Conservation (phyloP, 257 asterid species). For the Salvia rosmarinus region DNA sequence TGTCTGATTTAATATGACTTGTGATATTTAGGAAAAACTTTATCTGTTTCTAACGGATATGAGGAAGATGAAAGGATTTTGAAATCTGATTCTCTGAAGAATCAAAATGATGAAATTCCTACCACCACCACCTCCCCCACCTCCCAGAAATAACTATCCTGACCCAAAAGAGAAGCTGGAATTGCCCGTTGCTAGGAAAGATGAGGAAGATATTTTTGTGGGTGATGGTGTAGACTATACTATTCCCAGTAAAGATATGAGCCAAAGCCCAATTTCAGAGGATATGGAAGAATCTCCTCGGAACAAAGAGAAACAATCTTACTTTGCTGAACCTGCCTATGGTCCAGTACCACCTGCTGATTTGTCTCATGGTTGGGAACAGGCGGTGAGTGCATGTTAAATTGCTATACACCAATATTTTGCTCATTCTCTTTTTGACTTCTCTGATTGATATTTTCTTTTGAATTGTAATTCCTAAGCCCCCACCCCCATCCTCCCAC, state of each 20-base stretch:
- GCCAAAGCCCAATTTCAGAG: slow-evolving; percentile 93
- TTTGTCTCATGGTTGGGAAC: slow-evolving; percentile 82
- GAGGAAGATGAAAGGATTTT: slow-evolving; percentile 62
- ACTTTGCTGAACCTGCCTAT: slow-evolving; percentile 79
- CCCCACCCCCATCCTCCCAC: no score
- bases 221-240: slow-evolving; percentile 91
- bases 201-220: slow-evolving; percentile 89
- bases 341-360: slow-evolving; percentile 96
- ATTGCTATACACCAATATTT: slow-evolving; percentile 8
- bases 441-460: not conserved
- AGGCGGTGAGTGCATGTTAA: slow-evolving; percentile 54
- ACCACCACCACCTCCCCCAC: slow-evolving; percentile 91
- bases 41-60: slow-evolving; percentile 53
- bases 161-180: slow-evolving; percentile 62
- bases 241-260: slow-evolving; percentile 83
- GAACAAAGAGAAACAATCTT: slow-evolving; percentile 69
- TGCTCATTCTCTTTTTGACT: not conserved
- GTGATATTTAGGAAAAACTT: slow-evolving; percentile 53
- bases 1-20: slow-evolving; percentile 25
- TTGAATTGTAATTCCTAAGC: not conserved
- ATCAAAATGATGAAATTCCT: slow-evolving; percentile 55
- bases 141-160: slow-evolving; percentile 53
- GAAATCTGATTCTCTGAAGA: slow-evolving; percentile 53
- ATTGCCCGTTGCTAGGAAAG: slow-evolving; percentile 56
- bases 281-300: slow-evolving; percentile 99